Evolutionary conservation across 139 green algal species (phyloP).

Genomic region (Pseudopediastrum boryanum): DNA sequence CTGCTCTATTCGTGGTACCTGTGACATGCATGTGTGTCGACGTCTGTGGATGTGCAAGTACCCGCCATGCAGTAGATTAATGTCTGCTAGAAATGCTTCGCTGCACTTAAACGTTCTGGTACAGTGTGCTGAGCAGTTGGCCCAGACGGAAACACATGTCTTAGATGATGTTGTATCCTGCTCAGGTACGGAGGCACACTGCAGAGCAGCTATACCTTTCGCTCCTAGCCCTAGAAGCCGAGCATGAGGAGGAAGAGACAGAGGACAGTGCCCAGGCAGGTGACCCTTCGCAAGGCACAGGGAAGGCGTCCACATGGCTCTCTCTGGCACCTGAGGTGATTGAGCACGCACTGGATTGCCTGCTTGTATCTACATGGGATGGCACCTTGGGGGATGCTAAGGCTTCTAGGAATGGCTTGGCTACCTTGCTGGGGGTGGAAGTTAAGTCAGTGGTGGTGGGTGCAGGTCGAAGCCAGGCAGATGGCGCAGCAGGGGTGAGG

Average conservation of each 20-base stretch:
- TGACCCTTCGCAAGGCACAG: not conserved
- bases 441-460: conserved; percentile 44
- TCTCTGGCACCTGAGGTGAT: not conserved
- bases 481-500: not conserved
- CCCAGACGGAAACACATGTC: not conserved
- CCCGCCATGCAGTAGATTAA: not conserved
- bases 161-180: not conserved
- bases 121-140: not conserved
- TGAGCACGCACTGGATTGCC: conserved; percentile 54
- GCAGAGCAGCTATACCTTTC: conserved; percentile 87
- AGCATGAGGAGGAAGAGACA: conserved; percentile 35
- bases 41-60: not conserved
- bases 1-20: not conserved
- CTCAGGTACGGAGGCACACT: conserved; percentile 72
- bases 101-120: not conserved
- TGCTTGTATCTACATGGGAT: conserved; percentile 68
- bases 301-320: not conserved
- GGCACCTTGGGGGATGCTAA: conserved; percentile 56
- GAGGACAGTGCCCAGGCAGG: not conserved
- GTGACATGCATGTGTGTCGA: not conserved
- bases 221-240: conserved; percentile 69
- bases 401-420: conserved; percentile 44
- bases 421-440: conserved; percentile 43
- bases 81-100: not conserved
- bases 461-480: not conserved